Evolutionary conservation across 495 filamentous ascomycete genomes (phyloP).

Genomic region (Ascobolus immersus): DNA sequence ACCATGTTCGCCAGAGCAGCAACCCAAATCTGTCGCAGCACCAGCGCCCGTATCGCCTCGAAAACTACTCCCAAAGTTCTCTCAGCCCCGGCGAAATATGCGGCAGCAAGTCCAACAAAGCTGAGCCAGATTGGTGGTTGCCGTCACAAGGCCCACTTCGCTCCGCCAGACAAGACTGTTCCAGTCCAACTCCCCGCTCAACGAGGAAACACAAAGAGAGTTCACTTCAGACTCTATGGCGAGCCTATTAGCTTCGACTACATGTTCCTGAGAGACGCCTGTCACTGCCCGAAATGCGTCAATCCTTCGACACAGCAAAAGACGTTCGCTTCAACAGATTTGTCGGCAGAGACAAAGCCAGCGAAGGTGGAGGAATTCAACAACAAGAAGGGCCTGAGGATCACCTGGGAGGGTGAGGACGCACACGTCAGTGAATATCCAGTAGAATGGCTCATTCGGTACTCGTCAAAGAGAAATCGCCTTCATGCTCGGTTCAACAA

Average conservation of each 20-base stretch:
- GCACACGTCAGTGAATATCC: conserved; percentile 27
- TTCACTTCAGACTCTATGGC: too few relatives aligned
- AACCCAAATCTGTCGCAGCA: too few relatives aligned
- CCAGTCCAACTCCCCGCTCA: too few relatives aligned
- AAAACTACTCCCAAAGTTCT: too few relatives aligned
- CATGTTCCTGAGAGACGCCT: conserved; percentile 50
- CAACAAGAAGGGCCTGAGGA: background rate
- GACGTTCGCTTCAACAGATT: conserved; percentile 46
- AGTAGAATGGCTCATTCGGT: conserved; percentile 13
- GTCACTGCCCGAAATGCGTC: conserved; percentile 43
- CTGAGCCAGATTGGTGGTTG: too few relatives aligned
- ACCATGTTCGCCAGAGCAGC: too few relatives aligned
- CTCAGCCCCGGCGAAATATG: too few relatives aligned
- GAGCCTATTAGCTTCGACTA: conserved; percentile 9
- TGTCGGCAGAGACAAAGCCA: conserved; percentile 29
- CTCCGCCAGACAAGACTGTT: too few relatives aligned
- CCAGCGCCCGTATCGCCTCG: too few relatives aligned
- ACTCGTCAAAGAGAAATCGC: conserved; percentile 5
- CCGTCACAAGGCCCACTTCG: too few relatives aligned
- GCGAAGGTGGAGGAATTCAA: conserved; percentile 7
- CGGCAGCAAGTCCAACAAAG: too few relatives aligned
- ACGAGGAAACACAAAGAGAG: too few relatives aligned
- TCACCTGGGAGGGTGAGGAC: conserved; percentile 27
- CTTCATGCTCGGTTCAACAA: conserved; percentile 12
- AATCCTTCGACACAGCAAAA: conserved; percentile 63